phyloP scores from a whole-genome alignment of 148 eudicot species.

The Amaranthus palmeri region DNA sequence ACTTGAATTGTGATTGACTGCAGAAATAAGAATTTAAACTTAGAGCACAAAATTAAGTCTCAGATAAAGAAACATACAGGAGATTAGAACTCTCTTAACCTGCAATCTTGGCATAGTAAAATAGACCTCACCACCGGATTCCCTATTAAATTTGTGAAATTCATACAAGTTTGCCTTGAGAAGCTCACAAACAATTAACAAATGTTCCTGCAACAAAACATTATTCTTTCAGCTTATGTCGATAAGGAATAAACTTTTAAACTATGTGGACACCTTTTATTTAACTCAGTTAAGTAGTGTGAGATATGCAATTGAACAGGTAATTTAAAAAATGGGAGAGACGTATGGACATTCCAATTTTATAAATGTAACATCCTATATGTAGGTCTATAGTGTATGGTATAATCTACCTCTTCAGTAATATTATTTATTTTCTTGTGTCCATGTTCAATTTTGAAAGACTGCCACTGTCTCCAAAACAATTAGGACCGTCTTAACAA shows the following conservation, averaged over 20 bases:
- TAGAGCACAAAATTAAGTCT: slow-evolving; percentile 9
- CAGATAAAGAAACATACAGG: not conserved
- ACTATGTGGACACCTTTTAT: not conserved
- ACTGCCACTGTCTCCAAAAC: too few species aligned
- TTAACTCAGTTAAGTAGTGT: not conserved
- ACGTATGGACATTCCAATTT: too few species aligned
- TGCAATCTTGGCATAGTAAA: slow-evolving; percentile 99
- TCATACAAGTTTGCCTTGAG: slow-evolving; percentile 97
- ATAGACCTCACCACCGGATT: slow-evolving; percentile 99
- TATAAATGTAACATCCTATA: too few species aligned
- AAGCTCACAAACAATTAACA: slow-evolving; percentile 96
- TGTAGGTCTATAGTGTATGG: too few species aligned
- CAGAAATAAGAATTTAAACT: slow-evolving; percentile 20
- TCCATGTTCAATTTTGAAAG: too few species aligned
- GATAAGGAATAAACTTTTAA: not conserved
- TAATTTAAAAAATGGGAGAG: too few species aligned
- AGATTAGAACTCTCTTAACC: slow-evolving; percentile 39
- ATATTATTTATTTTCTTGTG: too few species aligned
- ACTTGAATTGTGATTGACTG: slow-evolving; percentile 95
- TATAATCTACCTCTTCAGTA: too few species aligned
- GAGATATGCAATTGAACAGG: not conserved
- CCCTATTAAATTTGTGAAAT: slow-evolving; percentile 96
- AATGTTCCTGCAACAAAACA: slow-evolving; percentile 73
- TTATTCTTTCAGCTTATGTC: not conserved
- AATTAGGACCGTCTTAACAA: too few species aligned